Conservation (phyloP, 371 early-diverging fungal genomes). For the Mucor velutinosus region DNA sequence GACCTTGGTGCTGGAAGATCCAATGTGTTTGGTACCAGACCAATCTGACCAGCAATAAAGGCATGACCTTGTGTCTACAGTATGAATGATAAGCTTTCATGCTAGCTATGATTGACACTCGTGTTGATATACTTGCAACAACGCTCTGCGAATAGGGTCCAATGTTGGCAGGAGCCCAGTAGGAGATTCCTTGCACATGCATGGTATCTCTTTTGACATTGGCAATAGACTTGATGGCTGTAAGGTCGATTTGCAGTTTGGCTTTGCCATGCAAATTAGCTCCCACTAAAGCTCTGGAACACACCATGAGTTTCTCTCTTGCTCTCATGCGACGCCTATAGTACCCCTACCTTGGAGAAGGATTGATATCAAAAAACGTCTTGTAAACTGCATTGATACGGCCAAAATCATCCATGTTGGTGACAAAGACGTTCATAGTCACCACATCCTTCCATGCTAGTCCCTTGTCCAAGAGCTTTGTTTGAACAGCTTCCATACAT, state of each 20-base stretch:
- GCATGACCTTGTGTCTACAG: slow-evolving; percentile 55
- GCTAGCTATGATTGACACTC: neutral
- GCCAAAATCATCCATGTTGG: slow-evolving; percentile 66
- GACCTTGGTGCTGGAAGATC: slow-evolving; percentile 42
- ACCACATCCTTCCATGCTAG: slow-evolving; percentile 56
- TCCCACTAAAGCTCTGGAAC: slow-evolving; percentile 59
- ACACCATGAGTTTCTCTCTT: neutral
- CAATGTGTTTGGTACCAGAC: slow-evolving; percentile 68
- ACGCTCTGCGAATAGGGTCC: slow-evolving; percentile 77
- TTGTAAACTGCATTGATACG: slow-evolving; percentile 65
- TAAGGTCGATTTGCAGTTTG: slow-evolving; percentile 67
- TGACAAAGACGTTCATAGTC: slow-evolving; percentile 66
- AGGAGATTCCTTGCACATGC: slow-evolving; percentile 82
- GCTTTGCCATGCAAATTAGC: slow-evolving; percentile 30
- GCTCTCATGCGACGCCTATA: neutral
- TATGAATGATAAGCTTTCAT: neutral
- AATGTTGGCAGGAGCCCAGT: slow-evolving; percentile 88
- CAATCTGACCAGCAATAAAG: slow-evolving; percentile 79
- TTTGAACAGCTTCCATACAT: slow-evolving; percentile 42
- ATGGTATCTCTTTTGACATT: slow-evolving; percentile 49
- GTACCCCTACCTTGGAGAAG: slow-evolving; percentile 61
- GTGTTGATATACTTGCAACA: slow-evolving; percentile 40
- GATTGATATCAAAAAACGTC: slow-evolving; percentile 67
- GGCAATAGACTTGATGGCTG: slow-evolving; percentile 36
- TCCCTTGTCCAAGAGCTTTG: slow-evolving; percentile 3